Evolutionary conservation across 176 grass and related monocot species (phyloP), one percentile per base, ranked within the genome.

Genomic region (Avena sativa): DNA sequence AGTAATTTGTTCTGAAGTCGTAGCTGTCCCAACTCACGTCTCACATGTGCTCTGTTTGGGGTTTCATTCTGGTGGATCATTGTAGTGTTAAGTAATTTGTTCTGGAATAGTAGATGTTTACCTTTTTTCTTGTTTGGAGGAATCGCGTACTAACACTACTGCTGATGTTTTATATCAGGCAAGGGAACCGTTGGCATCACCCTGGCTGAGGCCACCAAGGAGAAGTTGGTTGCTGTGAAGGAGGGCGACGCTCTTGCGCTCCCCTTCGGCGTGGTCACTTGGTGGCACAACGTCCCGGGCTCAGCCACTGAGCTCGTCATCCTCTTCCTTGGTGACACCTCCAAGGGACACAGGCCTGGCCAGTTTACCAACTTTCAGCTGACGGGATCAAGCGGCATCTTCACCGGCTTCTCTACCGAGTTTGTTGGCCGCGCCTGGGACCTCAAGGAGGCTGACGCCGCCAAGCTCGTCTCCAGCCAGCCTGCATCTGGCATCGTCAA

Each of bases 311-410:
- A 92, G 32, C 88, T 97, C 4, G 74, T 89, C 0, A 34, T 97
- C 23, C 46, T 48, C 46, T 48, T 48, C 46, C 46, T 48, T 10
- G 46, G 46, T 9, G 46, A 48, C 0, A 48, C 92, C 13, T 97
- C 95, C 4, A 94, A 94, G 74, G 95, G 81, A 78, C 92, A 94
- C 78, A 43, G 40, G 76, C 3, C 80, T 0, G 92, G 95, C 0
- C 86, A 92, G 65, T 97, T 97, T 52, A 97, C 92, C 15, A 92
- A 97, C 79, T 86, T 97, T 19, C 84, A 90, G 26, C 84, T 97
- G 2, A 97, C 90, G 0, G 95, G 95, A 6, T 9, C 92, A 15
- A 89, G n/a, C 2, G 92, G 92, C 79, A 92, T 97, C 64, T 97
- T 97, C 88, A 97, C 46, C 9, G 46, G 46, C 1, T 48, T 48